A percentile compares a stretch with the other conserved stretches of the same genome.
Evolutionary conservation across 2,329 filamentous ascomycete genomes (phyloP).

Genomic region (Colletotrichum sp.): DNA sequence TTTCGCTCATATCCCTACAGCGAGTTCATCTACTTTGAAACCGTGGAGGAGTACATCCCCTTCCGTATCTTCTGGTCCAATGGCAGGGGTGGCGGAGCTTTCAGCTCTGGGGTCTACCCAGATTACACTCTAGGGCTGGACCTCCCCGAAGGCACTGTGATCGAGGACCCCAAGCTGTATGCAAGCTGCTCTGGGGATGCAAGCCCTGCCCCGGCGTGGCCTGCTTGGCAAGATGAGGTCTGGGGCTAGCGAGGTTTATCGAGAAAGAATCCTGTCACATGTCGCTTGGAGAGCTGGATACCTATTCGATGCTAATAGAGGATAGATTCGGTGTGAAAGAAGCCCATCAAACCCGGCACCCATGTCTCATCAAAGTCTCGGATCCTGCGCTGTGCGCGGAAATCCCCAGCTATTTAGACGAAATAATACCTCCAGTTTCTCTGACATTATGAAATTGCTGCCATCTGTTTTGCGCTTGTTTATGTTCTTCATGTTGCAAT

Average conservation of each 20-base stretch:
- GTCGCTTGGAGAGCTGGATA: neutral
- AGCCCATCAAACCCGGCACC: neutral
- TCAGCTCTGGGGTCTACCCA: neutral
- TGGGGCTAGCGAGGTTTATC: neutral
- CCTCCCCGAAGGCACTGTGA: neutral
- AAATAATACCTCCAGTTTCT: neutral
- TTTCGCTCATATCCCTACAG: neutral
- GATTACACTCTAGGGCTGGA: neutral
- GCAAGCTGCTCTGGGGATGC: neutral
- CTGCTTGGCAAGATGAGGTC: neutral
- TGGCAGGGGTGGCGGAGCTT: neutral
- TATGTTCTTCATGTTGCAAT: neutral
- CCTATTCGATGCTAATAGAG: neutral
- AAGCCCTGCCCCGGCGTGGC: neutral
- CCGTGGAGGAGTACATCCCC: neutral
- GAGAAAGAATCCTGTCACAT: neutral
- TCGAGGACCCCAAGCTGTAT: neutral
- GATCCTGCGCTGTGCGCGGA: neutral
- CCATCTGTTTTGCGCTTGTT: neutral
- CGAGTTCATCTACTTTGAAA: neutral
- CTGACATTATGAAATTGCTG: neutral
- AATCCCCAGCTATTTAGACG: fast-evolving
- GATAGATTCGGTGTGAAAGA: neutral
- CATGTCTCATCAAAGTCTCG: neutral
- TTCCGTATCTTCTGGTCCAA: slow-evolving; percentile 6